Conservation (phyloP, 2,329 filamentous ascomycete genomes). For the Cordyceps cicadae region DNA sequence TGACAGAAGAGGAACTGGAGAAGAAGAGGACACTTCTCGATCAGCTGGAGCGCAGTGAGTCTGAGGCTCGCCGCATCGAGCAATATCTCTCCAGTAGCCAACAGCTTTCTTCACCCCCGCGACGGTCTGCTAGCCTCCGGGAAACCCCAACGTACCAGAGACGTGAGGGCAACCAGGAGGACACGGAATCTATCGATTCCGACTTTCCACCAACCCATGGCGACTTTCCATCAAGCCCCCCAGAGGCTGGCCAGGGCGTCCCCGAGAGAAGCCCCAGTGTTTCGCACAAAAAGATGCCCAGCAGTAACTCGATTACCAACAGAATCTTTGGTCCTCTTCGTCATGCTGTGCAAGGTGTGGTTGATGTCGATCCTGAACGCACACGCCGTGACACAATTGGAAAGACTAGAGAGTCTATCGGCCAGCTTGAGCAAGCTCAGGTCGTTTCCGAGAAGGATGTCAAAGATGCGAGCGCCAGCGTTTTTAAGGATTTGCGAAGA, state of each 20-base stretch:
- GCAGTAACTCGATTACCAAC: slow-evolving; percentile 82
- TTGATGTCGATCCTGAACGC: slow-evolving; percentile 89
- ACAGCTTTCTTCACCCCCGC: slow-evolving; percentile 50
- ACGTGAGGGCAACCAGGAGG: slow-evolving; percentile 55
- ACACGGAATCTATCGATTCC: slow-evolving; percentile 86
- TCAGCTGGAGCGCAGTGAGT: slow-evolving; percentile 85
- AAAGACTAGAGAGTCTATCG: slow-evolving; percentile 84
- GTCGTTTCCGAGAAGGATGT: slow-evolving; percentile 85
- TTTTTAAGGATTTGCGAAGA: slow-evolving; percentile 80
- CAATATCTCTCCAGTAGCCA: slow-evolving; percentile 77
- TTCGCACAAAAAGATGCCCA: slow-evolving; percentile 69
- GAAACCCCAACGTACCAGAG: slow-evolving; percentile 41
- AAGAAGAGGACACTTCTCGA: slow-evolving; percentile 80
- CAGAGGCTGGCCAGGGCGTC: slow-evolving; percentile 67
- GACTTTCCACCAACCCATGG: slow-evolving; percentile 89
- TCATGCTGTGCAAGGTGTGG: slow-evolving; percentile 91
- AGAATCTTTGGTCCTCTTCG: slow-evolving; percentile 94
- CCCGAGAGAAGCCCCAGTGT: slow-evolving; percentile 44
- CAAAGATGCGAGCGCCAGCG: slow-evolving; percentile 80
- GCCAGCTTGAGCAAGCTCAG: slow-evolving; percentile 81
- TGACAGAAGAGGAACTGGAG: slow-evolving; percentile 85
- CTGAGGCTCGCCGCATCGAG: slow-evolving; percentile 87
- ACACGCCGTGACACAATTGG: slow-evolving; percentile 89
- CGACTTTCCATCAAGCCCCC: slow-evolving; percentile 52
- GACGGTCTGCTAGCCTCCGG: slow-evolving; percentile 56